Conservation (phyloP, 2,329 filamentous ascomycete genomes). For the Epicoccum nigrum region DNA sequence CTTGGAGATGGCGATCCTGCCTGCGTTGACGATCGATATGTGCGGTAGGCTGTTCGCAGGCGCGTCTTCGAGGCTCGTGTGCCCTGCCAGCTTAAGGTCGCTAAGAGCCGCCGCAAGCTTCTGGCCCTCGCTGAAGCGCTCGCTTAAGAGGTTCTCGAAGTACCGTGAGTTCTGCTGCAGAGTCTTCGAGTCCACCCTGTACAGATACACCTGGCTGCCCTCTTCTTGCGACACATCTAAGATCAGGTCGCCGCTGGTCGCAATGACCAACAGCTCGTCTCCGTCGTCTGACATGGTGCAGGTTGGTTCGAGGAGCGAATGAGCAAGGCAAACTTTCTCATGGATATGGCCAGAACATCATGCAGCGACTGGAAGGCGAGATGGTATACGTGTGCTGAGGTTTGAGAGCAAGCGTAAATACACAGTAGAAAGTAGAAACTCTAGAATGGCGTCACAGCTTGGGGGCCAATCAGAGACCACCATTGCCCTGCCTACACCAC, state of each 20-base stretch:
- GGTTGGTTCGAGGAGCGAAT: slow-evolving; percentile 6
- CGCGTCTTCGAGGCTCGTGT: slow-evolving; percentile 58
- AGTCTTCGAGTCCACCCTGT: slow-evolving; percentile 64
- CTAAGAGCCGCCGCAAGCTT: slow-evolving; percentile 60
- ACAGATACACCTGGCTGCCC: slow-evolving; percentile 61
- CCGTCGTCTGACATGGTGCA: slow-evolving; percentile 35
- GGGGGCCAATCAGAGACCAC: slow-evolving; percentile 2
- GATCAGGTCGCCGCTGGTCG: slow-evolving; percentile 66
- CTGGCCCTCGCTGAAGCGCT: slow-evolving; percentile 68
- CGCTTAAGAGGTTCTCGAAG: slow-evolving; percentile 70
- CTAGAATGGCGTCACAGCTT: slow-evolving; percentile 9
- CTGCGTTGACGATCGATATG: slow-evolving; percentile 70
- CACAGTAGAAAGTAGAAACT: background rate
- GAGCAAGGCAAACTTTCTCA: slow-evolving; percentile 42
- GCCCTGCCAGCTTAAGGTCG: slow-evolving; percentile 53
- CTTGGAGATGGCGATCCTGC: slow-evolving; percentile 70
- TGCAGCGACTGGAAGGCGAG: slow-evolving; percentile 15
- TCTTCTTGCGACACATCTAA: slow-evolving; percentile 71
- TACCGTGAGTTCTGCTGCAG: slow-evolving; percentile 70
- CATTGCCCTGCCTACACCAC: too few relatives aligned
- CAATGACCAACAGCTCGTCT: slow-evolving; percentile 57
- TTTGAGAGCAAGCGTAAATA: background rate
- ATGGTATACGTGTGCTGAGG: slow-evolving; percentile 1
- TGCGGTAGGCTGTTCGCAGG: slow-evolving; percentile 63
- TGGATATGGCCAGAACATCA: slow-evolving; percentile 60